Evolutionary conservation across 176 grass and related monocot species (phyloP).

Genomic region (Triticum timopheevii): DNA sequence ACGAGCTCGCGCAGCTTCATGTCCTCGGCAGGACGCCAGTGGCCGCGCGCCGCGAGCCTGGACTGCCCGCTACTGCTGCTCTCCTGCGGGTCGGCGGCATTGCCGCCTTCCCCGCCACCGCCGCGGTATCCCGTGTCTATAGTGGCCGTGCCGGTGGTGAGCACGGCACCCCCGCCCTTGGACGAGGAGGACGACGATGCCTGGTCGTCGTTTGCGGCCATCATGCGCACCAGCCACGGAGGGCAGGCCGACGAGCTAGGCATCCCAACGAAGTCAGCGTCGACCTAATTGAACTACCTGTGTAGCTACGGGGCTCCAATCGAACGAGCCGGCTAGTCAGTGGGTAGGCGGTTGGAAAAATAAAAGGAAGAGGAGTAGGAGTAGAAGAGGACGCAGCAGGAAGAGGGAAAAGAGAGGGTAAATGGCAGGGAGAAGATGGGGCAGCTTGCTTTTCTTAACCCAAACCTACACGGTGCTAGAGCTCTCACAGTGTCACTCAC

Average conservation of each 20-base stretch:
- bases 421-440: neutral
- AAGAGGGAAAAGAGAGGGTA: neutral
- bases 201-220: slow-evolving; percentile 27
- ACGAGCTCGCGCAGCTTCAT: slow-evolving; percentile 87
- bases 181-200: slow-evolving; percentile 59
- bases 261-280: slow-evolving; percentile 11
- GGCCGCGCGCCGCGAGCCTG: slow-evolving; percentile 67
- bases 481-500: slow-evolving; percentile 11
- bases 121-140: slow-evolving; percentile 42
- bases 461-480: slow-evolving; percentile 17
- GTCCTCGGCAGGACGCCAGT: slow-evolving; percentile 93
- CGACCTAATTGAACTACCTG: neutral
- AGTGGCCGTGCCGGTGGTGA: slow-evolving; percentile 36
- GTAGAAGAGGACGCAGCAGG: neutral
- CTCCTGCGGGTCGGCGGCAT: slow-evolving; percentile 41
- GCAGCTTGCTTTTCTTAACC: slow-evolving; percentile 6
- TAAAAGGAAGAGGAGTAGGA: neutral
- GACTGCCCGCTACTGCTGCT: slow-evolving; percentile 65
- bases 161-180: slow-evolving; percentile 40
- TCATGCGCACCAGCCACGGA: slow-evolving; percentile 46
- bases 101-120: neutral
- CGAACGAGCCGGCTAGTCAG: neutral
- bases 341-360: neutral
- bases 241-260: slow-evolving; percentile 36
- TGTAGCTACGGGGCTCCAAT: neutral